Evolutionary conservation across 2,329 filamentous ascomycete species (phyloP).

Genomic region (Thielaviopsis populi): DNA sequence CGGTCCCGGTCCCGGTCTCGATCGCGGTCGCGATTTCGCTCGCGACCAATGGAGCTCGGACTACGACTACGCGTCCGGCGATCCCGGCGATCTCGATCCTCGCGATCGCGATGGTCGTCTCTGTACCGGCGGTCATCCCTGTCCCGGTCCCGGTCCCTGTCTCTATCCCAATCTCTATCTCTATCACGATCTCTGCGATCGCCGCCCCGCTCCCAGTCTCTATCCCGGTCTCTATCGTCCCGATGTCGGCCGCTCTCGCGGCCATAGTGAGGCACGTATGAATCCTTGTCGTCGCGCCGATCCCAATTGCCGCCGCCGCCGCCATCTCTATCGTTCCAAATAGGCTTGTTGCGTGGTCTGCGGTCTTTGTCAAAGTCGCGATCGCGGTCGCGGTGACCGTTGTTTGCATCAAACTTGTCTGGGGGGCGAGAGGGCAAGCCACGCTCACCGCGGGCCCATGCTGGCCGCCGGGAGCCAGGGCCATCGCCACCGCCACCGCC

Average conservation of each 20-base stretch:
- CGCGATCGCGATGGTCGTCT: slow-evolving; percentile 28
- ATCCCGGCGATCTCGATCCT: slow-evolving; percentile 27
- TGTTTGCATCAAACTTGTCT: slow-evolving; percentile 4
- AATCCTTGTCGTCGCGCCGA: slow-evolving; percentile 11
- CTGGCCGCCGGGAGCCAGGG: slow-evolving; percentile 26
- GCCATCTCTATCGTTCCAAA: background rate
- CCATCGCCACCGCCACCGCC: slow-evolving; percentile 18
- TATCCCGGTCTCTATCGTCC: slow-evolving; percentile 30
- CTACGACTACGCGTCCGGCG: slow-evolving; percentile 29
- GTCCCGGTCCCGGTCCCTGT: slow-evolving; percentile 26
- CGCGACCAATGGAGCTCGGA: slow-evolving; percentile 26
- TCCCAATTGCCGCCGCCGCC: slow-evolving; percentile 3
- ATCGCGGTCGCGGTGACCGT: background rate
- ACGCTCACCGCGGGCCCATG: slow-evolving; percentile 20
- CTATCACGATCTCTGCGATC: slow-evolving; percentile 25
- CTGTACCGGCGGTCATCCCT: slow-evolving; percentile 25
- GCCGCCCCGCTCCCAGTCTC: slow-evolving; percentile 18
- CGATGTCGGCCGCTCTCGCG: slow-evolving; percentile 24
- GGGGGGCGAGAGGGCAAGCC: slow-evolving; percentile 12
- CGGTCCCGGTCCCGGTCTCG: slow-evolving; percentile 26
- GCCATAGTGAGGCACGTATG: slow-evolving; percentile 13
- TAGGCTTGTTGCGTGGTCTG: background rate
- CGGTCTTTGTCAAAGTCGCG: slow-evolving; percentile 5
- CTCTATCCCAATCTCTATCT: slow-evolving; percentile 35
- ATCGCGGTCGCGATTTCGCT: slow-evolving; percentile 19